Base-by-base conservation (phyloP, 805 yeast species). In the Candida sithepensis region DNA sequence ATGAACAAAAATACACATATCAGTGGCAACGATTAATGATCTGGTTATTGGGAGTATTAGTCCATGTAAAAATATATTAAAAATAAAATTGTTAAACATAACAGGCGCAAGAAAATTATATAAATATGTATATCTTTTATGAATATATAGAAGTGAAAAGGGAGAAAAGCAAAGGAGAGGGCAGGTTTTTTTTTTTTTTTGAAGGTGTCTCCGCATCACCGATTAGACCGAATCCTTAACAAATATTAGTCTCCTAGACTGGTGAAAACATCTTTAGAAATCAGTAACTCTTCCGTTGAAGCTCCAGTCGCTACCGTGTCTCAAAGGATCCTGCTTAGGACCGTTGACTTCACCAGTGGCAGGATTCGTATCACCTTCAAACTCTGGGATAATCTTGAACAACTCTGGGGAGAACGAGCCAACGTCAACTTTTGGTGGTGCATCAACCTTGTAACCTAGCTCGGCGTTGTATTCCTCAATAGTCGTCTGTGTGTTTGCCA, bases 231-330 rank as follows among this genome's bases (percentile, higher is more conserved):
- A 42, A 30, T 22, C 38, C 21, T 4, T 16, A 6, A 34, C 4
- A 5, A 5, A 16, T n/a, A n/a, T n/a, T n/a, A n/a, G n/a, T n/a
- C n/a, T n/a, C n/a, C n/a, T n/a, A n/a, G n/a, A n/a, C n/a, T n/a
- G n/a, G n/a, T n/a, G n/a, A n/a, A n/a, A n/a, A n/a, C n/a, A n/a
- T n/a, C n/a, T n/a, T 63, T 67, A 94, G 61, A 94, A 94, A 65
- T 94, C 99, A 2, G 98, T 92, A 26, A 89, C 97, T 63, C 98
- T 79, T 0, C 99, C 99, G 61, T 94, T 92, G 66, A 85, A 94
- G 8, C 97, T 84, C 80, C 95, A 94, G 59, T 91, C 98, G 16
- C 90, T 90, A 58, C 88, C 92, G 47, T 65, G 69, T 58, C 82
- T 81, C 53, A 89, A 74, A 0, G 99, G 99, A 61, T 94, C 97